Conservation (phyloP, 2,329 filamentous ascomycete genomes). For the Aspergillus glaucus region DNA sequence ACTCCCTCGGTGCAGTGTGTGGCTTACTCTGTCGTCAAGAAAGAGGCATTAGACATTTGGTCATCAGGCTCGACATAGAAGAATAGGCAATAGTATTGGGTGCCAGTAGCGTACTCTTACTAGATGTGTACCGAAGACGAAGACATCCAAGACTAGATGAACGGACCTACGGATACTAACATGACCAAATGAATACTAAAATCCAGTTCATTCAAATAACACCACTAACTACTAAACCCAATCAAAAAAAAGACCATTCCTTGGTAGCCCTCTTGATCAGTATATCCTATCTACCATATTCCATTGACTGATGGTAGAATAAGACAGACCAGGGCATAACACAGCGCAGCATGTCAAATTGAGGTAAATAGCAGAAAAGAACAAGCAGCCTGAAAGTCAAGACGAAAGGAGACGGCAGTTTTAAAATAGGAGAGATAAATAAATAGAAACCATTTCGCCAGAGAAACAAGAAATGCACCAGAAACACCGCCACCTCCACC, state of each 20-base stretch:
- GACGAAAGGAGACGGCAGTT: background rate
- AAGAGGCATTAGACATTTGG: no score
- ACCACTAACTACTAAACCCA: background rate
- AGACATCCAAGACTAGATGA: no score
- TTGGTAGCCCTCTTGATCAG: background rate
- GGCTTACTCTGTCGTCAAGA: no score
- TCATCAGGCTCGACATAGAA: no score
- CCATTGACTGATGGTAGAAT: background rate
- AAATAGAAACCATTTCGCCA: slow-evolving; percentile 29
- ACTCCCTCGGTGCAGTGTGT: no score
- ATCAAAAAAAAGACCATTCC: background rate
- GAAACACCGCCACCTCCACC: slow-evolving; percentile 33
- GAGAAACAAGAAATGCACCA: slow-evolving; percentile 29
- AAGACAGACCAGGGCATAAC: background rate
- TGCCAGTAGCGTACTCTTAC: no score
- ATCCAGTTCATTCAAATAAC: background rate
- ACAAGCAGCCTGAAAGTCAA: background rate
- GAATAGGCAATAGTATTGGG: no score
- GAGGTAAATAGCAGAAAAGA: background rate
- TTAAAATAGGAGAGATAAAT: slow-evolving; percentile 12
- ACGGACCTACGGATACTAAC: no score
- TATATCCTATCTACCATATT: background rate
- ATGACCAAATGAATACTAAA: background rate
- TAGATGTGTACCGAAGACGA: no score
- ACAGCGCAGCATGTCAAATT: background rate